These are phyloP conservation scores for Avicennia marina DNA, from an alignment of 257 asterid species.

Conservation along the genomic window DNA sequence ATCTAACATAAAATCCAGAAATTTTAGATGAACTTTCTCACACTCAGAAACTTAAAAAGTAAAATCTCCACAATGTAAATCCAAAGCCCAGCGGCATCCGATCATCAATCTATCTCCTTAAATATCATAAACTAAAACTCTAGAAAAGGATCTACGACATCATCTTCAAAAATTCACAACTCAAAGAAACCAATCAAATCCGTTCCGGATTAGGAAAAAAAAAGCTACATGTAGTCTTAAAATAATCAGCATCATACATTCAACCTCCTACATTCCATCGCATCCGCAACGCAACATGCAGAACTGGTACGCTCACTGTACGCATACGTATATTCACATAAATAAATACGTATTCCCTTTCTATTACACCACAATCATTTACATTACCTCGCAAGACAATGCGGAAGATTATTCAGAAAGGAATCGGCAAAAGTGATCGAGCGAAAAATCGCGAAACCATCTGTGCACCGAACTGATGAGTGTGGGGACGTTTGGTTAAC, in stretches of 20 bases:
- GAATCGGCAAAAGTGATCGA: constrained; percentile 10
- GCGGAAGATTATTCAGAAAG: not conserved
- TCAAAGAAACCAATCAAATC: constrained; percentile 1
- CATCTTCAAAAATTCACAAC: not conserved
- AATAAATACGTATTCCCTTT: not conserved
- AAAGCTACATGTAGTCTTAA: not conserved
- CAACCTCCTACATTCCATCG: constrained; percentile 3
- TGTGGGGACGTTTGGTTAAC: constrained; percentile 11
- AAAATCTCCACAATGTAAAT: not conserved
- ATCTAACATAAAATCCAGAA: not conserved
- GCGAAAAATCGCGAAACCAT: constrained; percentile 1
- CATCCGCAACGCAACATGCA: constrained; percentile 21
- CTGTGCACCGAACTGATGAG: constrained; percentile 1
- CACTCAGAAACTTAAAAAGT: not conserved
- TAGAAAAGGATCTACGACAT: not conserved
- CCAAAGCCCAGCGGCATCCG: constrained; percentile 12
- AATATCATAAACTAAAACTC: constrained; percentile 3
- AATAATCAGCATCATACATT: not conserved
- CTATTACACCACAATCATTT: not conserved
- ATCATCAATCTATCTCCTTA: constrained; percentile 5
- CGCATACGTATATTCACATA: constrained; percentile 3
- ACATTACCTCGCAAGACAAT: constrained; percentile 24
- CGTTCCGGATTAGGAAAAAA: not conserved
- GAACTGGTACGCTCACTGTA: not conserved
- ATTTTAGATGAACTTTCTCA: not conserved